Percentiles rank a stretch among this genome's conserved stretches.
Evolutionary conservation across 495 filamentous ascomycete genomes (phyloP).

Genomic region (Penicillium mononematosum): DNA sequence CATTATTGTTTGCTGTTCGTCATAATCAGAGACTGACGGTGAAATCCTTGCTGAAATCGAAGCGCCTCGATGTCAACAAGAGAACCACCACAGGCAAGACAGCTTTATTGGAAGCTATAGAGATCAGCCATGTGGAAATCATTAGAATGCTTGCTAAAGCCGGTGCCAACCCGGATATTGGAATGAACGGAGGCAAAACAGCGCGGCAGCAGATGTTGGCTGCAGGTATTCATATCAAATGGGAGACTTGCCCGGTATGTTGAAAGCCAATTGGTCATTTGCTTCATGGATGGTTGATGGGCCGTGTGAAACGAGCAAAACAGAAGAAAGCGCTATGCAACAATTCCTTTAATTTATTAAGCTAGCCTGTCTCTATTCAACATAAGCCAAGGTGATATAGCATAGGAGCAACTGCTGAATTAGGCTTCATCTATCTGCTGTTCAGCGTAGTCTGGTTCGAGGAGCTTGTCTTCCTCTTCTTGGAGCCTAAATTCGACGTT

Average conservation of each 20-base stretch:
- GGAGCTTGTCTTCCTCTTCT: not conserved
- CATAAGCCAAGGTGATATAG: not conserved
- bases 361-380: not conserved
- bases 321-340: not conserved
- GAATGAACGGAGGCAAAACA: not conserved
- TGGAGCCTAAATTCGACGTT: not conserved
- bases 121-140: not conserved
- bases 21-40: not conserved
- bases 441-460: not conserved
- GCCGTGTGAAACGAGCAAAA: not conserved
- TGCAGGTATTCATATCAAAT: not conserved
- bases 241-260: not conserved
- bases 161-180: not conserved
- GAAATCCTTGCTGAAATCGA: not conserved
- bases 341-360: not conserved
- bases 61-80: not conserved
- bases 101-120: not conserved
- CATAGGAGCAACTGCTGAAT: not conserved
- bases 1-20: not conserved
- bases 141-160: not conserved
- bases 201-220: not conserved
- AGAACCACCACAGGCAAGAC: not conserved
- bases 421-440: not conserved
- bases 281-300: not conserved
- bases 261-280: not conserved